These are phyloP conservation scores for Amorphotheca resinae DNA, from an alignment of 495 filamentous ascomycete genomes.

Conservation along the genomic window DNA sequence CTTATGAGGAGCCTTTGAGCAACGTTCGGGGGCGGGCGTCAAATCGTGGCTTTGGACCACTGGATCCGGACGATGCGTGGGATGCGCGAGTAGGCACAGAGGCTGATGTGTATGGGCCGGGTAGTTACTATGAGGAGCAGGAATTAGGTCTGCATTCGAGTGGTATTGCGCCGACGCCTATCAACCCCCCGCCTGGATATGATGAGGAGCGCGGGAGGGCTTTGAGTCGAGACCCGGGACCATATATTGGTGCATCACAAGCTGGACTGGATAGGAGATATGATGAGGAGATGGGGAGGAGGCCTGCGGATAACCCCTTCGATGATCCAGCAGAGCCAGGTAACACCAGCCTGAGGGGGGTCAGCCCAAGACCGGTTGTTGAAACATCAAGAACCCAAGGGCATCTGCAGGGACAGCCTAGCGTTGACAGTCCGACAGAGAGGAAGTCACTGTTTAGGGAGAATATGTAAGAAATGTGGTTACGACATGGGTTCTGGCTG, in stretches of 20 bases:
- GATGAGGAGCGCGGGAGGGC: constrained; percentile 23
- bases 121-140: constrained; percentile 50
- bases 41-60: constrained; percentile 32
- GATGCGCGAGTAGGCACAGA: constrained; percentile 53
- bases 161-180: not conserved
- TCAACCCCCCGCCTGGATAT: constrained; percentile 15
- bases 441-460: constrained; percentile 39
- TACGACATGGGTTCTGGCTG: constrained; percentile 2
- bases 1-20: constrained; percentile 42
- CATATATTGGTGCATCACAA: constrained; percentile 25
- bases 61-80: constrained; percentile 67
- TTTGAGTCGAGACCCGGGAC: constrained; percentile 23
- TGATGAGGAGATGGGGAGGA: constrained; percentile 30
- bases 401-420: constrained; percentile 17
- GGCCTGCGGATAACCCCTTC: constrained; percentile 36
- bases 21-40: constrained; percentile 20
- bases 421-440: constrained; percentile 26
- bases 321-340: constrained; percentile 42
- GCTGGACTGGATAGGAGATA: constrained; percentile 31
- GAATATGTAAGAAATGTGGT: constrained; percentile 26
- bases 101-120: constrained; percentile 38
- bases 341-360: constrained; percentile 39
- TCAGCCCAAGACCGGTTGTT: constrained; percentile 43
- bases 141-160: constrained; percentile 35
- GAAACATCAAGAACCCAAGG: constrained; percentile 16